Evolutionary conservation across 2,329 filamentous ascomycete species (phyloP), one percentile per base, ranked within the genome.

Genomic region (Dactylella cylindrospora): DNA sequence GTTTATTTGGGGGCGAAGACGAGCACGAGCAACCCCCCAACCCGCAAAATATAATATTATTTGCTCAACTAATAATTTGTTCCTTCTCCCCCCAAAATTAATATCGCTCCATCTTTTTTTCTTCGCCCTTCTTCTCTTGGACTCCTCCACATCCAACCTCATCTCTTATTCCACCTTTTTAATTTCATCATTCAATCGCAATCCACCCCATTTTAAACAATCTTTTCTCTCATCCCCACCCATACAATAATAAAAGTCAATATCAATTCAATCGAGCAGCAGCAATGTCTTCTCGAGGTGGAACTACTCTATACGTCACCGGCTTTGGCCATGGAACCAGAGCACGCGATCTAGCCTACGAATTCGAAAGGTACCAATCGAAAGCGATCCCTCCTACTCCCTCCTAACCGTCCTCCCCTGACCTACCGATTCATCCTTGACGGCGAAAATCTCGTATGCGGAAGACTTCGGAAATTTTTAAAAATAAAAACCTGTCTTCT

Each of bases 251-350:
- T n/a, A n/a, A n/a, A n/a, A n/a, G n/a, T 23, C 29, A 29, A 10
- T 33, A 5, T 20, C 43, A 45, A 9, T 15, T 32, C 13, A 29
- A 5, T 12, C 5, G 22, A 23, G 38, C 38, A 26, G 19, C 40
- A 23, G 9, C 41, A 47, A 69, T 69, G 68, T 69, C 68, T 53
- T 66, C 66, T 45, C 65, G 67, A 51, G 68, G 68, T 49, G 68
- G 68, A 50, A 68, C 68, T 44, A 69, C 68, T 15, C 68, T 69
- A 49, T 69, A 69, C 52, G 68, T 69, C 51, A 67, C 68, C 40
- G 93, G 93, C 82, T 98, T 98, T 77, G 94, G 91, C 82, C 91
- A 95, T 77, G 93, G 93, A 76, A 98, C 93, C 76, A 90, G 93
- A 80, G 93, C 93, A 75, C 90, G 93, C 83, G 93, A 98, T 80